Evolutionary conservation across 768 basidiomycete genomes (phyloP).

Genomic region (Amanita rimosa): DNA sequence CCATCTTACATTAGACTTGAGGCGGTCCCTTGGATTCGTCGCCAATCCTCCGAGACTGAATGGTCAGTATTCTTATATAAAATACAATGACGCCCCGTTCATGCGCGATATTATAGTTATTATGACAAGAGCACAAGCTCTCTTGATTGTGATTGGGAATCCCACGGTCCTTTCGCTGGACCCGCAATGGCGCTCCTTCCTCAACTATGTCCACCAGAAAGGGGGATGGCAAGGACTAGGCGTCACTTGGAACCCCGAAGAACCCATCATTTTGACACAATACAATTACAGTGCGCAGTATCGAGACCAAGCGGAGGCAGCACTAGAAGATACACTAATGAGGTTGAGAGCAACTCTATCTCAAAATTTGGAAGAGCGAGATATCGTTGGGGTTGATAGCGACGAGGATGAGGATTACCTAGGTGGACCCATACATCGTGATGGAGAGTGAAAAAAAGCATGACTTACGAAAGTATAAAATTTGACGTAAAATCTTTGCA

Average conservation of each 20-base stretch:
- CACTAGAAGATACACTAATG: neutral
- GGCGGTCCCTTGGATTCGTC: conserved; percentile 49
- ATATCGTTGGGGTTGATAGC: neutral
- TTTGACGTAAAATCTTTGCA: neutral
- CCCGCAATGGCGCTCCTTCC: conserved; percentile 49
- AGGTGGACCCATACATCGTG: neutral
- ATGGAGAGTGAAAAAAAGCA: too few species aligned
- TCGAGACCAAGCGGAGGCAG: neutral
- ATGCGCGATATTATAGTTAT: conserved; percentile 38
- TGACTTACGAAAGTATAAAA: too few species aligned
- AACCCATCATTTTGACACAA: neutral
- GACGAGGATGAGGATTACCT: neutral
- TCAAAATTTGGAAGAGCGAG: neutral
- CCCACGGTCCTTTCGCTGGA: conserved; percentile 48
- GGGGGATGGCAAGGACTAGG: conserved; percentile 33
- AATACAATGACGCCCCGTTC: neutral
- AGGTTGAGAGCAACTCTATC: neutral
- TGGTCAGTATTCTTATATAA: conserved; percentile 24
- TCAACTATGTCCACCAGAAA: conserved; percentile 41
- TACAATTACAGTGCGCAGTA: neutral
- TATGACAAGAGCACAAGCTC: conserved; percentile 48
- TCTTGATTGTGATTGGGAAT: conserved; percentile 51
- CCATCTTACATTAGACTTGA: conserved; percentile 40
- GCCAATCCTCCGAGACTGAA: conserved; percentile 49
- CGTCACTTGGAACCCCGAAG: conserved; percentile 2